These are phyloP conservation scores for Phlebiopsis flavidoalba DNA, from an alignment of 768 basidiomycete species.

Conservation along the genomic window DNA sequence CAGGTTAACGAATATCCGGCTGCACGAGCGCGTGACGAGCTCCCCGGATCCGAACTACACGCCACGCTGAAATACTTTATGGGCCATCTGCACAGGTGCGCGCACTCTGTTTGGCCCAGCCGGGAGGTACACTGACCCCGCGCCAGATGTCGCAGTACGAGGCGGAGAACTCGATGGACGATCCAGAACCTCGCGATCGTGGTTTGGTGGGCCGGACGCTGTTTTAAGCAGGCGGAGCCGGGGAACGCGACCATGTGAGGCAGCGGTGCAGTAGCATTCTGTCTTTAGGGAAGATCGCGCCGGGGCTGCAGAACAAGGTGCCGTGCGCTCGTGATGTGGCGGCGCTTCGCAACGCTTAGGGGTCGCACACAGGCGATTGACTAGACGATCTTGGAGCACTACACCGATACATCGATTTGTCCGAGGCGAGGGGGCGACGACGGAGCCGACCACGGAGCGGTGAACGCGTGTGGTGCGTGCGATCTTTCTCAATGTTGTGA, in stretches of 20 bases:
- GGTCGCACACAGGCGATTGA: constrained; percentile 69
- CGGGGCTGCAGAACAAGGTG: constrained; percentile 70
- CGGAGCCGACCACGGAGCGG: constrained; percentile 9
- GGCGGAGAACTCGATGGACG: constrained; percentile 83
- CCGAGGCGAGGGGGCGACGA: constrained; percentile 83
- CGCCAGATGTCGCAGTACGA: constrained; percentile 56
- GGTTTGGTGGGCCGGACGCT: constrained; percentile 98
- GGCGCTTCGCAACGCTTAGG: neutral
- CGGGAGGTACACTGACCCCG: neutral
- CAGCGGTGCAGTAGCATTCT: no score
- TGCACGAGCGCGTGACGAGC: constrained; percentile 95
- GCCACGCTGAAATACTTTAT: constrained; percentile 92
- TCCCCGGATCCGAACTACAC: constrained; percentile 99
- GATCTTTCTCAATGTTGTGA: neutral
- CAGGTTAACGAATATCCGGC: constrained; percentile 89
- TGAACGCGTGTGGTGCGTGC: neutral
- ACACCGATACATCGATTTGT: constrained; percentile 96
- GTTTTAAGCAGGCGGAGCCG: constrained; percentile 64
- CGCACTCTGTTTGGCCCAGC: constrained; percentile 1
- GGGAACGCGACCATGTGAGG: constrained; percentile 34
- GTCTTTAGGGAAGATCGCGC: no score
- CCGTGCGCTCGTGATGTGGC: no score
- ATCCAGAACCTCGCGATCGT: constrained; percentile 92
- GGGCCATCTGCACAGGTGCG: constrained; percentile 87
- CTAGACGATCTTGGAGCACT: constrained; percentile 93